Evolutionary conservation across 1,139 yeast species (phyloP), one percentile per base, ranked within the genome.

Genomic region (Trichomonascaceae sp.): DNA sequence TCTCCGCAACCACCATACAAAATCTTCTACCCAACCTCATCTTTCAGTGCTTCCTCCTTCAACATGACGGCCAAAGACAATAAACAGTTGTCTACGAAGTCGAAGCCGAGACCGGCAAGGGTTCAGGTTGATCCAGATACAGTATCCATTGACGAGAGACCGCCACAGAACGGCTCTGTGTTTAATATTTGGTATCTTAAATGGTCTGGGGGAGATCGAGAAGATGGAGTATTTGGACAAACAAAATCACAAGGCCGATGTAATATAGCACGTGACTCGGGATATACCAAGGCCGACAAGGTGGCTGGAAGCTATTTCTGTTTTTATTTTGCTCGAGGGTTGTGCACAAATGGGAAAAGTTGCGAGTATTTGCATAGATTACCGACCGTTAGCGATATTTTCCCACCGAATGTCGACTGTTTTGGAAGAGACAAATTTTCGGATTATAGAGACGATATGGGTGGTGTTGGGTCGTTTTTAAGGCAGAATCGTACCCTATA

Each of bases 381-480:
- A 15, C 99, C 99, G 0, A 69, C 67, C 0, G 77, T 74, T 5
- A 60, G 63, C 0, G 84, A 81, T 57, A 67, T 71, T 46, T 73
- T 74, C 55, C 76, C 84, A 0, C 79, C 83, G 12, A 84, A 89
- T 1, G 81, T 83, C 44, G 99, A 93, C 70, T 91, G 98, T 64
- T 93, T 93, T 74, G 98, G 98, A 0, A 74, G 99, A 55, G 96
- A 88, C 66, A 88, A 86, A 67, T 86, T 87, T 58, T 77, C 87
- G 0, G 87, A 83, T 47, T 88, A 88, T 66, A 75, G 90, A 60
- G 97, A 91, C 61, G 99, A 93, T 69, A 89, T 90, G 96, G 84
- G 87, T 47, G 99, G 98, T 20, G 86, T 89, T 1, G 99, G 98
- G 0, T 83, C 91, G n/a, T 84, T 91, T 65, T 77, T 80, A 60